phyloP scores from a whole-genome alignment of 495 filamentous ascomycete genomes.

The Cercophora newfieldiana region DNA sequence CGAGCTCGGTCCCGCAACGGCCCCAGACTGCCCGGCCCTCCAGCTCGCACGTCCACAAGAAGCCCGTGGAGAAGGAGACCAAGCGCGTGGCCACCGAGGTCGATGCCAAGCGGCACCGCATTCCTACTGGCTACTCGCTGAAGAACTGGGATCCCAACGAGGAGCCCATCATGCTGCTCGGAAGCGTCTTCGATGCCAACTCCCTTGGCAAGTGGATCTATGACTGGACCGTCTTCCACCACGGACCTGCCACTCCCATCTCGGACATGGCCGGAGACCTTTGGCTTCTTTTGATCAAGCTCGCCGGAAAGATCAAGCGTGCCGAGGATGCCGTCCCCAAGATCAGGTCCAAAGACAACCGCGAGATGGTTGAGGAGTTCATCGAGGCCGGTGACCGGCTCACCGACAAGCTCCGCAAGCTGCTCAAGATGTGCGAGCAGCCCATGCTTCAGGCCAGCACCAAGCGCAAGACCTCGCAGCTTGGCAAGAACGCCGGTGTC shows the following conservation, averaged over 20 bases:
- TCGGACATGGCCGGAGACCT: constrained; percentile 91
- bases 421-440: constrained; percentile 87
- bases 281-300: constrained; percentile 92
- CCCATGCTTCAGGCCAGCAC: constrained; percentile 71
- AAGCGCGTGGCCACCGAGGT: constrained; percentile 77
- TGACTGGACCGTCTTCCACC: constrained; percentile 97
- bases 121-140: constrained; percentile 88
- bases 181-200: constrained; percentile 96
- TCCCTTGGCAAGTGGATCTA: constrained; percentile 99
- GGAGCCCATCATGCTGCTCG: constrained; percentile 86
- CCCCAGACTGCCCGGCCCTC: constrained; percentile 47
- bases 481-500: constrained; percentile 89
- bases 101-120: constrained; percentile 76
- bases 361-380: constrained; percentile 86
- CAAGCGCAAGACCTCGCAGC: constrained; percentile 66
- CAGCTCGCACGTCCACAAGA: constrained; percentile 35
- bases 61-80: constrained; percentile 32
- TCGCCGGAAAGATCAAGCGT: constrained; percentile 94
- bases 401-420: constrained; percentile 79
- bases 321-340: constrained; percentile 77
- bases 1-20: constrained; percentile 42
- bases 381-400: constrained; percentile 87
- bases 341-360: constrained; percentile 68
- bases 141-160: constrained; percentile 99
- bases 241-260: constrained; percentile 82